Evolutionary conservation across 2,329 filamentous ascomycete genomes (phyloP).

Genomic region (Exophiala spinifera): DNA sequence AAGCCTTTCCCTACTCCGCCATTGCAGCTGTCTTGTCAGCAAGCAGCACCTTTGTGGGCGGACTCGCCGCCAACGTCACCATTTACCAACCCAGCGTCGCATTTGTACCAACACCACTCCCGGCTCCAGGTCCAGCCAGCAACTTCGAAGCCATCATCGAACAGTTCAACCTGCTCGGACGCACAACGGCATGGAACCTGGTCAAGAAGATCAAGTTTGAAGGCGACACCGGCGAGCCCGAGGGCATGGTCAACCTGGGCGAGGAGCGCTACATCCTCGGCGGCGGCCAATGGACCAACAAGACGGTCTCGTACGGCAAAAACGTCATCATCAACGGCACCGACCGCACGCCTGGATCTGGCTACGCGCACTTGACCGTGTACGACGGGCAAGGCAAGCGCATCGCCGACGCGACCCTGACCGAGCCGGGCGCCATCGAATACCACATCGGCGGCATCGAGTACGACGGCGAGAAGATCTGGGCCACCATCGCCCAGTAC

Average conservation of each 20-base stretch:
- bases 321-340: conserved; percentile 63
- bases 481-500: conserved; percentile 49
- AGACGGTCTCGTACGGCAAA: conserved; percentile 41
- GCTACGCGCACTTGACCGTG: conserved; percentile 47
- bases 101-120: conserved; percentile 29
- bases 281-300: conserved; percentile 44
- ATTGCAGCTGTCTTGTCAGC: conserved; percentile 5
- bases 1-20: too few species aligned
- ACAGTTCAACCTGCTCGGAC: conserved; percentile 45
- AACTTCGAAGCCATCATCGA: conserved; percentile 35
- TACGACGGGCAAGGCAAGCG: conserved; percentile 43
- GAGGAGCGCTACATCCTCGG: conserved; percentile 46
- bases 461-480: conserved; percentile 48
- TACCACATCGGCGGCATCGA: conserved; percentile 52
- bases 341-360: conserved; percentile 48
- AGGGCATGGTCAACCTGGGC: conserved; percentile 47
- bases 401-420: conserved; percentile 47
- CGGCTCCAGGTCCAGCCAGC: conserved; percentile 26
- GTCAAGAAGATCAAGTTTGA: conserved; percentile 44
- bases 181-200: conserved; percentile 44
- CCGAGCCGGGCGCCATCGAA: conserved; percentile 37
- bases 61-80: conserved; percentile 22
- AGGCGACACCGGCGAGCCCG: conserved; percentile 49
- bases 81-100: conserved; percentile 26
- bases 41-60: conserved; percentile 9